Conservation (phyloP, 257 asterid genomes). For the Vinca minor region DNA sequence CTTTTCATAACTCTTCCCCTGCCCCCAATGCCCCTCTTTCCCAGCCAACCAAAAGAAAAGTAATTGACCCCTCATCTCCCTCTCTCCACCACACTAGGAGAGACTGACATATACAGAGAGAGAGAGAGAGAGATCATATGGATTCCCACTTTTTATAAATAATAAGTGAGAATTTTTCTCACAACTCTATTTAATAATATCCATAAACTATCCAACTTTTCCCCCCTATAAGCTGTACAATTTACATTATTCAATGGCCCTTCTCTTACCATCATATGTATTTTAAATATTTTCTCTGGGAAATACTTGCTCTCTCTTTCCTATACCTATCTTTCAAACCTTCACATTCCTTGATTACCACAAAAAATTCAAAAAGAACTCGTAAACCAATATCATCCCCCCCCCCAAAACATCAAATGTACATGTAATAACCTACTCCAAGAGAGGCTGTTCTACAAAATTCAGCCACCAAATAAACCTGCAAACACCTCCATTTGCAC, state of each 20-base stretch:
- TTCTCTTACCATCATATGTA: slow-evolving; percentile 10
- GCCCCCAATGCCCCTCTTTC: slow-evolving; percentile 30
- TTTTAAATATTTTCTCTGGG: slow-evolving; percentile 38
- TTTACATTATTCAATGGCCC: slow-evolving; percentile 46
- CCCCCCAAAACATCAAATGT: slow-evolving; percentile 28
- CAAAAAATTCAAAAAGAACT: slow-evolving; percentile 25
- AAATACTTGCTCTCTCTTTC: slow-evolving; percentile 34
- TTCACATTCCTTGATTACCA: slow-evolving; percentile 32
- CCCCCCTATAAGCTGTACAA: slow-evolving; percentile 59
- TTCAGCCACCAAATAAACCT: slow-evolving; percentile 35
- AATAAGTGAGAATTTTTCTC: slow-evolving; percentile 5
- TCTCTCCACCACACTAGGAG: background rate
- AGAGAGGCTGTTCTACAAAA: slow-evolving; percentile 55
- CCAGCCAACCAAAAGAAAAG: slow-evolving; percentile 32
- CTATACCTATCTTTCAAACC: slow-evolving; percentile 51
- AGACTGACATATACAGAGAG: slow-evolving; percentile 7
- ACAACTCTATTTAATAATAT: slow-evolving; percentile 19
- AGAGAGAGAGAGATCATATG: background rate
- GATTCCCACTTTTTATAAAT: slow-evolving; percentile 11
- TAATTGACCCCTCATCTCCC: slow-evolving; percentile 13
- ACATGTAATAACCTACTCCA: slow-evolving; percentile 43
- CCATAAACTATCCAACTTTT: slow-evolving; percentile 25
- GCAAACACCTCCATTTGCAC: slow-evolving; percentile 9
- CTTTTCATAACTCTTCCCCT: slow-evolving; percentile 49
- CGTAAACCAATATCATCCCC: slow-evolving; percentile 25